Evolutionary conservation across 176 grass and related monocot species (phyloP).

Genomic region (Elaeis guineensis): DNA sequence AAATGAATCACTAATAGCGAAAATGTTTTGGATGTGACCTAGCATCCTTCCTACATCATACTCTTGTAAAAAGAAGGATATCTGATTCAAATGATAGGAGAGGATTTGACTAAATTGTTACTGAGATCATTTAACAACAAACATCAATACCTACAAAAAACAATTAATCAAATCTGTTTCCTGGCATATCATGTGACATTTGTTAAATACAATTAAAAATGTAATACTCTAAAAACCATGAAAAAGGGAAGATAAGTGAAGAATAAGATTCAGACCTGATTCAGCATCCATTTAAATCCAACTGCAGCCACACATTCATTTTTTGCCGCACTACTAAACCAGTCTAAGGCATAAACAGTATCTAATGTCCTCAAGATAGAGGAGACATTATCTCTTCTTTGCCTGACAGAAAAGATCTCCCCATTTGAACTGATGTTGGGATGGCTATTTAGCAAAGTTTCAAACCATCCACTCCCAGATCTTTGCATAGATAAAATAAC

Average conservation of each 20-base stretch:
- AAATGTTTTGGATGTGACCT: no score
- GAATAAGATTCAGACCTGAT: conserved; percentile 46
- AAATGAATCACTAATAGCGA: no score
- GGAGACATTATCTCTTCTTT: conserved; percentile 60
- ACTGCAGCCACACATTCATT: conserved; percentile 86
- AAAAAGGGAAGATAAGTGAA: not conserved
- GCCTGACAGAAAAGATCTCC: conserved; percentile 54
- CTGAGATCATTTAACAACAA: no score
- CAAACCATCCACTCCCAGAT: conserved; percentile 94
- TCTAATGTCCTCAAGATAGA: conserved; percentile 60
- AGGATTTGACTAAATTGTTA: no score
- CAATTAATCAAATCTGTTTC: no score
- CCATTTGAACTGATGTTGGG: conserved; percentile 93
- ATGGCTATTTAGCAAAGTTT: conserved; percentile 94
- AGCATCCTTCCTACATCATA: no score
- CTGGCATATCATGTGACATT: no score
- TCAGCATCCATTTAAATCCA: conserved; percentile 98
- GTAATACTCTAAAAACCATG: no score
- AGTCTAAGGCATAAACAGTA: conserved; percentile 71
- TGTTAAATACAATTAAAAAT: no score
- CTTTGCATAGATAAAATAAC: conserved; percentile 91
- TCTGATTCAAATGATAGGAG: no score
- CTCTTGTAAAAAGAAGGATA: no score
- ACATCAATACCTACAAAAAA: no score
- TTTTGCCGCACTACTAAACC: conserved; percentile 71